These are phyloP conservation scores for Pseudoscleropodium purum DNA, from an alignment of 225 moss, liverwort and hornwort genomes.

Conservation along the genomic window DNA sequence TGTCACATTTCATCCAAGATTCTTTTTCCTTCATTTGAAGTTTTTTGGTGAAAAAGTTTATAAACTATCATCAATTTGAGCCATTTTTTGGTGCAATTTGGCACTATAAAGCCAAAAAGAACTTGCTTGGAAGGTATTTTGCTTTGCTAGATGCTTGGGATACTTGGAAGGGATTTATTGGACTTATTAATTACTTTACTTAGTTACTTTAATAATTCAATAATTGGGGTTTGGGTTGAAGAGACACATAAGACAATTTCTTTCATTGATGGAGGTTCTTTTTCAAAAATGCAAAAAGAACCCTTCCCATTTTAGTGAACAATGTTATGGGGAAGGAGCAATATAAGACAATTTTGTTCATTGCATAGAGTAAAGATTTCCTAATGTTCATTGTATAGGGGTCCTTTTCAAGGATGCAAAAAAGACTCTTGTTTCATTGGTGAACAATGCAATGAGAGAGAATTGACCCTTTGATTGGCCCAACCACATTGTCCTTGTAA, in stretches of 20 bases:
- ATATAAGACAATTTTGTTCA: background rate
- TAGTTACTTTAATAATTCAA: background rate
- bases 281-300: no score
- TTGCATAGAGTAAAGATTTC: fast-evolving
- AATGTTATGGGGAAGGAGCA: background rate
- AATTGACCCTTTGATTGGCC: background rate
- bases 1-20: no score
- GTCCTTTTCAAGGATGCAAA: background rate
- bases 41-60: no score
- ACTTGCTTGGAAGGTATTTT: background rate
- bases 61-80: no score
- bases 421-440: background rate
- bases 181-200: background rate
- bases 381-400: no score
- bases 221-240: background rate
- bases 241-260: no score
- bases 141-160: background rate
- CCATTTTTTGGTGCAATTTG: no score
- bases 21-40: no score
- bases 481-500: fast-evolving
- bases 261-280: no score
- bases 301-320: no score
- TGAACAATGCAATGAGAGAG: background rate
- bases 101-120: no score
- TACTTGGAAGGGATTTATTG: no score